A percentile compares a stretch with the other conserved stretches of the same genome.
phyloP scores from a whole-genome alignment of 202 grass and related monocot species.

The Panicum virgatum region DNA sequence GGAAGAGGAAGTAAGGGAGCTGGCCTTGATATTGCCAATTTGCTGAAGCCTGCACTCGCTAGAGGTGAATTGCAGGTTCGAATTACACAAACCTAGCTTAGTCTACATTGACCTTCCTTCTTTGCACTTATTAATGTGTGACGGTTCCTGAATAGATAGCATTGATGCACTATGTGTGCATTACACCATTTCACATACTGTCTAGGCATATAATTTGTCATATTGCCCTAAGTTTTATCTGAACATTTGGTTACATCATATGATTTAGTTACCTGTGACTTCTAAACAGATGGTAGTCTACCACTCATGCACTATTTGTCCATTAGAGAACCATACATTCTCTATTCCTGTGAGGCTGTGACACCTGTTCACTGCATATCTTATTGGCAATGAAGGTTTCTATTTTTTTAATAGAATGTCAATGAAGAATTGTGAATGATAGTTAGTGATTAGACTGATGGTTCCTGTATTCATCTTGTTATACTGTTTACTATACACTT shows the following conservation, averaged over 20 bases:
- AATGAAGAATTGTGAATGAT: neutral
- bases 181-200: constrained; percentile 7
- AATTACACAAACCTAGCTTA: neutral
- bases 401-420: neutral
- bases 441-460: neutral
- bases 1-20: constrained; percentile 93
- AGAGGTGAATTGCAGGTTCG: constrained; percentile 93
- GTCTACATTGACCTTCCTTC: neutral
- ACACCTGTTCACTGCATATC: constrained; percentile 1
- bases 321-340: neutral
- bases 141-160: neutral
- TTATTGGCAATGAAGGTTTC: neutral
- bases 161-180: neutral
- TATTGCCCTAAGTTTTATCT: constrained; percentile 6
- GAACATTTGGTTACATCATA: neutral
- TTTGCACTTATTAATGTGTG: neutral
- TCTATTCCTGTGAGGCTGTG: neutral
- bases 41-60: constrained; percentile 91
- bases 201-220: neutral
- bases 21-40: constrained; percentile 97
- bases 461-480: constrained; percentile 18
- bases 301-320: constrained; percentile 19
- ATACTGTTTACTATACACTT: neutral
- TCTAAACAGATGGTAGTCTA: neutral
- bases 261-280: neutral